A percentile compares a stretch with the other conserved stretches of the same genome.
phyloP scores from a whole-genome alignment of 2,329 filamentous ascomycete genomes.

The Dryadomyces sulphureus region DNA sequence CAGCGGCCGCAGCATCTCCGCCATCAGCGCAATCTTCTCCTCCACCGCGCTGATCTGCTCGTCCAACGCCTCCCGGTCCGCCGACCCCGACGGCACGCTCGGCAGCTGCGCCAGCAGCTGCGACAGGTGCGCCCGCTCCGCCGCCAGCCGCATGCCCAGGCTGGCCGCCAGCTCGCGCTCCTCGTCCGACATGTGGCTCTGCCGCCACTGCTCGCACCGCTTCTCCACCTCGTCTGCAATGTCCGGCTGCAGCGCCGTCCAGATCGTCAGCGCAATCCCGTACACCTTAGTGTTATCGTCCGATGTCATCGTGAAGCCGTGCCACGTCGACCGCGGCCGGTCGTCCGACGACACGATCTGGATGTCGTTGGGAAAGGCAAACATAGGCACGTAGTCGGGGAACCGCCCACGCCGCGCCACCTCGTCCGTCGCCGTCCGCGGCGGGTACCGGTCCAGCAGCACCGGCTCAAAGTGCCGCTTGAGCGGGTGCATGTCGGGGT shows the following conservation, averaged over 20 bases:
- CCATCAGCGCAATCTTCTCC: slow-evolving; percentile 95
- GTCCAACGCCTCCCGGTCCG: slow-evolving; percentile 69
- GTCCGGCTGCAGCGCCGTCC: slow-evolving; percentile 71
- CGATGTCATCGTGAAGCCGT: slow-evolving; percentile 95
- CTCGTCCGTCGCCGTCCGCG: slow-evolving; percentile 69
- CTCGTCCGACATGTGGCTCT: slow-evolving; percentile 74
- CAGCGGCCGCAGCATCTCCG: slow-evolving; percentile 82
- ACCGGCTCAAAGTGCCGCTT: slow-evolving; percentile 91
- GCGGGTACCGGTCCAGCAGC: slow-evolving; percentile 86
- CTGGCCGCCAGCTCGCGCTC: slow-evolving; percentile 88
- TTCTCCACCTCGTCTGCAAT: slow-evolving; percentile 73
- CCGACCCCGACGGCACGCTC: slow-evolving; percentile 62
- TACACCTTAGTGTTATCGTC: slow-evolving; percentile 86
- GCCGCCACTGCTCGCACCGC: slow-evolving; percentile 74
- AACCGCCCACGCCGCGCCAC: slow-evolving; percentile 68
- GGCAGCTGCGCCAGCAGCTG: slow-evolving; percentile 74
- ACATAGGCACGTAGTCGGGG: slow-evolving; percentile 98
- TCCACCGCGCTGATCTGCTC: slow-evolving; percentile 92
- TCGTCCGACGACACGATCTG: slow-evolving; percentile 93
- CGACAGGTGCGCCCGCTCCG: slow-evolving; percentile 79
- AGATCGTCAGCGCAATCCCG: slow-evolving; percentile 80
- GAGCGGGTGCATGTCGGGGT: slow-evolving; percentile 89
- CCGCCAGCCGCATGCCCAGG: slow-evolving; percentile 72
- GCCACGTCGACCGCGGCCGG: slow-evolving; percentile 90
- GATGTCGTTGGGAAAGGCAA: slow-evolving; percentile 96